Base-by-base conservation (phyloP, 768 basidiomycete genomes). In the Boletus patriciae region DNA sequence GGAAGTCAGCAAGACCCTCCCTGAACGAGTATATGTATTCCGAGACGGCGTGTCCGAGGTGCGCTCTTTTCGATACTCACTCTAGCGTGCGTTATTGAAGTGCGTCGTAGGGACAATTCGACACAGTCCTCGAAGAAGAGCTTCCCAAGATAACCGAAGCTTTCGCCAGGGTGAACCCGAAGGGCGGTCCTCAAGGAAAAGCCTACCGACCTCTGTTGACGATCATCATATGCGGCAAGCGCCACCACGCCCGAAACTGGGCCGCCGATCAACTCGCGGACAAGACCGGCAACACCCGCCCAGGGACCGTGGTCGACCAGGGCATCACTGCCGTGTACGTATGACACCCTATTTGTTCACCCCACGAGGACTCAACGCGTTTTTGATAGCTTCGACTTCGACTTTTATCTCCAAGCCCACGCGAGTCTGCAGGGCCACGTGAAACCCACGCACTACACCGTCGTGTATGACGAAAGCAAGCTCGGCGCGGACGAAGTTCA, bases 41-140 rank as follows among this genome's bases (percentile, higher is more conserved):
- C 83, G 92, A 16, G 90, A 92, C 70, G 92, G 91, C 40, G 89
- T 92, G 4, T 91, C 89, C 1, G 88, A 89, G 77, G 90, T 87
- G 55, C 13, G 80, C 65, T n/a, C 6, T 23, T 40, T 15, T 45
- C 18, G 44, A 27, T 36, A 16, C 46, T 5, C 12, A 43, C 12
- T 29, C 1, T 37, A 16, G 21, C 9, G 2, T 48, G 27, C 5
- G 41, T 47, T 43, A 15, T 11, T 54, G 13, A 57, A 3, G 7
- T 40, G 42, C n/a, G 21, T 34, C 4, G 49, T 47, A 92, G 87
- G 89, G 89, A 6, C 90, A 93, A 75, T 92, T 87, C 52, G 75
- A 84, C 38, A 77, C 71, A 3, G 85, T 90, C 2, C 58, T 88
- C 25, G 47, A 69, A 1, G 72, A 84, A 19, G 91, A 93, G 61